Conservation (phyloP, 1,284 basidiomycete species). For the Irpex rosettiformis region DNA sequence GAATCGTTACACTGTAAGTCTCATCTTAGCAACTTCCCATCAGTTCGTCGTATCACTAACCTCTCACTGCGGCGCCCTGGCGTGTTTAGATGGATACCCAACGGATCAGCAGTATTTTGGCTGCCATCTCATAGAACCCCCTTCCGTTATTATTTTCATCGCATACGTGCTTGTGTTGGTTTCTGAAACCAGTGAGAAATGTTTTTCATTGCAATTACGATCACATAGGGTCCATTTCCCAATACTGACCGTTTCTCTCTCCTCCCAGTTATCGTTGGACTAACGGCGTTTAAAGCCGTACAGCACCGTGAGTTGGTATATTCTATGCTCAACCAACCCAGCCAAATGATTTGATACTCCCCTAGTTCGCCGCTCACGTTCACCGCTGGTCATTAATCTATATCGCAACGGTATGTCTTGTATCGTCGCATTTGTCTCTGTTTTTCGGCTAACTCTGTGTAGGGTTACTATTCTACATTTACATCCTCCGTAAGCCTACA, state of each 20-base stretch:
- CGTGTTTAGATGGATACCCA: conserved; percentile 1
- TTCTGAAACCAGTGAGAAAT: conserved; percentile 37
- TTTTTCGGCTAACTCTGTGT: neutral
- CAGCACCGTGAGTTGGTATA: conserved; percentile 37
- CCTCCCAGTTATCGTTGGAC: conserved; percentile 32
- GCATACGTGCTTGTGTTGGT: conserved; percentile 37
- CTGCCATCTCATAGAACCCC: conserved; percentile 30
- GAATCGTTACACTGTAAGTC: conserved; percentile 33
- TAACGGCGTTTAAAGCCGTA: conserved; percentile 36
- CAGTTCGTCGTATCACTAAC: neutral
- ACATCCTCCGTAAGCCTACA: conserved; percentile 31
- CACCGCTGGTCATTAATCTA: conserved; percentile 34
- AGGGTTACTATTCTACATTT: conserved; percentile 42
- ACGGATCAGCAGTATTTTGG: conserved; percentile 19
- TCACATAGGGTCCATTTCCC: neutral
- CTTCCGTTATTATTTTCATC: conserved; percentile 32
- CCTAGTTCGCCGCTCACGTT: conserved; percentile 32
- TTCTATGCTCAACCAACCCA: neutral
- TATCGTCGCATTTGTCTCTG: neutral
- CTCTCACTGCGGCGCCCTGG: no score
- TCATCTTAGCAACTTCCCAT: no score
- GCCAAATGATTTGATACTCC: neutral
- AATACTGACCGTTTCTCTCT: neutral
- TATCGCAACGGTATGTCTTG: conserved; percentile 37
- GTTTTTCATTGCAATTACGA: neutral